phyloP scores from a whole-genome alignment of 495 filamentous ascomycete genomes.

The Penicillium cinerascens region DNA sequence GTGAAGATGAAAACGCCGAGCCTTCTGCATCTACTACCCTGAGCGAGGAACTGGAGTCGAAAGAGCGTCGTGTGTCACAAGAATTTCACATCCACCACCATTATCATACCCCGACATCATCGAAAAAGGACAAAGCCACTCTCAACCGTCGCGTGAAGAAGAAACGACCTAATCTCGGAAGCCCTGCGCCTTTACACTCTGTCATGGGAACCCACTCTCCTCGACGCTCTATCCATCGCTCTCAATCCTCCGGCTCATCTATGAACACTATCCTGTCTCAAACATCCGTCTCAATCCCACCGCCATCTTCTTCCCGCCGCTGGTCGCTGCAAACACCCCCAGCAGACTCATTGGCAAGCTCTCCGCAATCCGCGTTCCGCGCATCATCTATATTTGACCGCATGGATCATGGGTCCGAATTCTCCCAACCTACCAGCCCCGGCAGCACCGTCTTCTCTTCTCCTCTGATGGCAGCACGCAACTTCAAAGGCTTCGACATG shows the following conservation, averaged over 20 bases:
- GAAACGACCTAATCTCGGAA: constrained; percentile 55
- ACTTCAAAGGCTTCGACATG: constrained; percentile 52
- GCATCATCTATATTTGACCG: constrained; percentile 78
- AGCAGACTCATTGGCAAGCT: constrained; percentile 73
- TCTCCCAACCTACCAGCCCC: constrained; percentile 71
- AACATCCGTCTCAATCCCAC: constrained; percentile 58
- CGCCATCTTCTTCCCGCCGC: constrained; percentile 46
- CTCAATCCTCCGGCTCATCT: constrained; percentile 46
- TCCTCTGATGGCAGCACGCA: constrained; percentile 37
- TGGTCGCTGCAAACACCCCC: constrained; percentile 70
- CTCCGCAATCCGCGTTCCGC: constrained; percentile 70
- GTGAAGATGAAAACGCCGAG: constrained; percentile 27
- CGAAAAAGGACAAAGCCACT: constrained; percentile 49
- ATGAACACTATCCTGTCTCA: constrained; percentile 59
- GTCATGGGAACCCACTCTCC: constrained; percentile 40
- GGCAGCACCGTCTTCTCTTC: constrained; percentile 61
- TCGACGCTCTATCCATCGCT: constrained; percentile 36
- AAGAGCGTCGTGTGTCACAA: constrained; percentile 55
- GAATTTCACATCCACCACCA: constrained; percentile 91
- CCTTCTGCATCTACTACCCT: constrained; percentile 45
- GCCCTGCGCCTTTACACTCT: constrained; percentile 59
- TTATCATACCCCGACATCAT: constrained; percentile 63
- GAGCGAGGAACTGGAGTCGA: constrained; percentile 63
- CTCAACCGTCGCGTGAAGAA: constrained; percentile 62
- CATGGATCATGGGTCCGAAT: constrained; percentile 50